Evolutionary conservation across 495 filamentous ascomycete genomes (phyloP).

Genomic region (Aspergillus asperescens): DNA sequence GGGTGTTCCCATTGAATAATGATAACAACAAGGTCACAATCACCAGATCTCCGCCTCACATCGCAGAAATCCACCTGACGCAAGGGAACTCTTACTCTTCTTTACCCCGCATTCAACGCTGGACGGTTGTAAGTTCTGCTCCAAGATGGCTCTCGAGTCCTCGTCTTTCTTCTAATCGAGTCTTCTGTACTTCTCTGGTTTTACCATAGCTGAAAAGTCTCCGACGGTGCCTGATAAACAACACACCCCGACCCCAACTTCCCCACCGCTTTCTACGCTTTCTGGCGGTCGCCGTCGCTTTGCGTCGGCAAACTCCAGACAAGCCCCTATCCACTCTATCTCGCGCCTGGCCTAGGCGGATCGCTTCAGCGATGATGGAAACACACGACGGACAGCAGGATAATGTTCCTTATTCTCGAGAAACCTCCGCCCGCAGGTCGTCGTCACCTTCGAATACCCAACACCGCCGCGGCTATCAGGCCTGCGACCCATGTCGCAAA

Average conservation of each 20-base stretch:
- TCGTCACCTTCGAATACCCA: constrained; percentile 35
- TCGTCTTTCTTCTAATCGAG: background rate
- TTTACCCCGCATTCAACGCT: constrained; percentile 16
- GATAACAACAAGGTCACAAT: constrained; percentile 14
- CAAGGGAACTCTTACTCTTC: constrained; percentile 11
- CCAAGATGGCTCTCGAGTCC: background rate
- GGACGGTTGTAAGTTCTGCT: background rate
- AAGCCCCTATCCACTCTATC: constrained; percentile 25
- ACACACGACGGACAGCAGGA: constrained; percentile 16
- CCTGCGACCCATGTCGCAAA: constrained; percentile 85
- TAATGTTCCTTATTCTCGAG: constrained; percentile 15
- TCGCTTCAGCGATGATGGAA: constrained; percentile 18
- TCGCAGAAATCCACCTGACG: background rate
- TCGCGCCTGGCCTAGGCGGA: constrained; percentile 16
- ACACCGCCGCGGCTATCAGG: constrained; percentile 75
- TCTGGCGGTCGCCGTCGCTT: constrained; percentile 38
- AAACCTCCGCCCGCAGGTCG: constrained; percentile 23
- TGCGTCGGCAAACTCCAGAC: constrained; percentile 38
- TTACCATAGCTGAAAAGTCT: constrained; percentile 6
- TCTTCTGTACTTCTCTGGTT: background rate
- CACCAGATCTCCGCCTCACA: background rate
- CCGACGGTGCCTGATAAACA: constrained; percentile 24
- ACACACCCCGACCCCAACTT: constrained; percentile 3
- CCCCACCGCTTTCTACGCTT: constrained; percentile 41
- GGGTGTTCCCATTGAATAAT: constrained; percentile 19